Evolutionary conservation across 1,139 yeast species (phyloP).

Genomic region (Sugiyamaella castrensis): DNA sequence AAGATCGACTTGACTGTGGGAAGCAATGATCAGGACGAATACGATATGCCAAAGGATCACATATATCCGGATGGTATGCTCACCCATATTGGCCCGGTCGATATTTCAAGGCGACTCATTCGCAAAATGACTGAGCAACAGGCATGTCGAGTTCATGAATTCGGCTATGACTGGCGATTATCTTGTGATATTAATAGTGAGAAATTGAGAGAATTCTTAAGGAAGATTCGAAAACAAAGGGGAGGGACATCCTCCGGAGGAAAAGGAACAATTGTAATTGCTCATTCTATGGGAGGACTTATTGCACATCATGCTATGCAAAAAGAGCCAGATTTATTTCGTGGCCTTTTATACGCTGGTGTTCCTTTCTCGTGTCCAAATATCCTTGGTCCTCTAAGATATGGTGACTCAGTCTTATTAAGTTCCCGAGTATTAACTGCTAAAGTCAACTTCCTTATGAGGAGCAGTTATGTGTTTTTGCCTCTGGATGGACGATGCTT

Average conservation of each 20-base stretch:
- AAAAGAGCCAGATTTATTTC: constrained; percentile 59
- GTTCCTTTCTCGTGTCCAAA: constrained; percentile 82
- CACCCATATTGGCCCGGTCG: constrained; percentile 84
- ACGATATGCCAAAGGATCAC: constrained; percentile 44
- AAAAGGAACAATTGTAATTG: constrained; percentile 65
- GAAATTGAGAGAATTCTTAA: constrained; percentile 50
- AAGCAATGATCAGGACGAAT: constrained; percentile 62
- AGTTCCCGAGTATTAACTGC: constrained; percentile 73
- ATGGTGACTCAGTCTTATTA: constrained; percentile 74
- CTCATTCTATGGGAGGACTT: constrained; percentile 93
- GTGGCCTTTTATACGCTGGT: constrained; percentile 79
- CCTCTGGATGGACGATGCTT: constrained; percentile 76
- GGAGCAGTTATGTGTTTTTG: constrained; percentile 73
- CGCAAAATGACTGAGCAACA: constrained; percentile 55
- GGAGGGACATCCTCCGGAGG: constrained; percentile 25
- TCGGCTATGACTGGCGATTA: constrained; percentile 90
- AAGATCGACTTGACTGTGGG: constrained; percentile 71
- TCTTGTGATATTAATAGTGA: constrained; percentile 56
- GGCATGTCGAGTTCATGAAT: constrained; percentile 62
- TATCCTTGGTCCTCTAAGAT: constrained; percentile 78
- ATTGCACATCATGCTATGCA: constrained; percentile 78
- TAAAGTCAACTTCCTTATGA: constrained; percentile 83
- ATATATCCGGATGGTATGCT: constrained; percentile 76
- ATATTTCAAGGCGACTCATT: constrained; percentile 62
- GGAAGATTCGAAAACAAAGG: constrained; percentile 44